These are phyloP conservation scores for Suillus clintonianus DNA, from an alignment of 768 basidiomycete genomes.

Conservation along the genomic window DNA sequence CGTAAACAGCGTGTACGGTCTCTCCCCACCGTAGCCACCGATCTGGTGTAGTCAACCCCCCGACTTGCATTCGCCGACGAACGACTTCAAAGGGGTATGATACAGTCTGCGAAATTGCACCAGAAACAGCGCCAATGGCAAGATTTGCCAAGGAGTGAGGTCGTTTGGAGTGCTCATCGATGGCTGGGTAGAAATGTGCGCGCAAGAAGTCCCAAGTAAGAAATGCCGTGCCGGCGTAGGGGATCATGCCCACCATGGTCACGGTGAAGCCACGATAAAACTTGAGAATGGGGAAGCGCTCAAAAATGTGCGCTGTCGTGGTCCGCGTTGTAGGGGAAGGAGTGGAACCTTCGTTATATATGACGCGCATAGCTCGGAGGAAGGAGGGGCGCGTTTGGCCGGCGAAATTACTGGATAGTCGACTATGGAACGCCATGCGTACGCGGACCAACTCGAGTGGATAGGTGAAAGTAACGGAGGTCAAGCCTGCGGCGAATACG, in stretches of 20 bases:
- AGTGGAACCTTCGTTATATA: constrained; percentile 65
- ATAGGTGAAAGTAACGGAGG: constrained; percentile 91
- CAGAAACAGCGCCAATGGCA: constrained; percentile 81
- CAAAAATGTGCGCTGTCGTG: constrained; percentile 40
- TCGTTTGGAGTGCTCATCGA: constrained; percentile 39
- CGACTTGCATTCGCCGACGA: constrained; percentile 92
- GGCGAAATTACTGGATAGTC: constrained; percentile 20
- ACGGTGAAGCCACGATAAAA: constrained; percentile 98
- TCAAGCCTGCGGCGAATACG: constrained; percentile 55
- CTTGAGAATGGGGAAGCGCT: constrained; percentile 74
- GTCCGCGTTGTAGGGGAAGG: constrained; percentile 18
- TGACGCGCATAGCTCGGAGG: constrained; percentile 54
- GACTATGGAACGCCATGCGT: constrained; percentile 77
- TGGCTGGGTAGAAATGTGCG: constrained; percentile 54
- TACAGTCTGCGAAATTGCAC: constrained; percentile 81
- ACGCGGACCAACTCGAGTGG: constrained; percentile 95
- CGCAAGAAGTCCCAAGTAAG: constrained; percentile 85
- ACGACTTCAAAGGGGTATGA: constrained; percentile 96
- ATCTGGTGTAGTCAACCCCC: constrained; percentile 77
- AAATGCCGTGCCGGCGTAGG: constrained; percentile 95
- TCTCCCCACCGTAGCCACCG: constrained; percentile 81
- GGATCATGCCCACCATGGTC: constrained; percentile 88
- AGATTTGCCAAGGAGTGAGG: constrained; percentile 65
- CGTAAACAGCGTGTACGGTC: constrained; percentile 70
- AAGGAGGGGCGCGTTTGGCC: constrained; percentile 49